Evolutionary conservation across 257 asterid species (phyloP), one percentile per base, ranked within the genome.

Genomic region (Solanum piurae): DNA sequence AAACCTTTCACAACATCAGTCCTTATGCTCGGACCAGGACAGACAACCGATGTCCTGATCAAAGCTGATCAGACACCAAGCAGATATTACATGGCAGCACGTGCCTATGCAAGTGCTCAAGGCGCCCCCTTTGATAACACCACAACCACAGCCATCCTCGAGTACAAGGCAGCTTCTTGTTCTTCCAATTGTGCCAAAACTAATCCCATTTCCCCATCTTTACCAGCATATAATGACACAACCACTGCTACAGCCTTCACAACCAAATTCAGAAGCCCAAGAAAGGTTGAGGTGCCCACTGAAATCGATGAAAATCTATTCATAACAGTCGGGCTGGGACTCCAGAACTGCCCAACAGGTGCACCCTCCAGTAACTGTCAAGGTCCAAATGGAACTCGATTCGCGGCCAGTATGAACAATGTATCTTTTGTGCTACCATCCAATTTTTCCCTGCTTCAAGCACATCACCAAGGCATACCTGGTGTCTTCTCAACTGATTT

Each of bases 1-100:
- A 97, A 93, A 88, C 98, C 99, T 89, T 95, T 95, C 90, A 94
- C 94, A 85, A 95, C 99, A 86, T 89, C 95, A 1, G 94, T 95
- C 73, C 85, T 97, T 86, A 94, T 97, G 99, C 93, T 97, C 16
- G 99, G 99, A 9, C 99, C 99, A 0, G 98, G 99, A 20, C 98
- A 97, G 77, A 97, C 99, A 25, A 95, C 99, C 3, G 98, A 97
- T 83, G 98, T 97, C 72, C 94, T 97, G 2, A 89, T 97, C 90
- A 94, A 92, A 1, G 92, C 95, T 12, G 89, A 95, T 76, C 99
- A 95, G 87, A 91, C 91, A 27, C 95, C 99, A 1, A 88, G 90
- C 31, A 87, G 88, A 23, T 97, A 97, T 92, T 93, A 95, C 92
- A 91, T 97, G 2, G 98, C 99, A 3, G 98, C 96, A 33, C 93